Percentiles rank a stretch among this genome's conserved stretches.
Evolutionary conservation across 1,284 basidiomycete species (phyloP).

Genomic region (Sphagnurus paluster): DNA sequence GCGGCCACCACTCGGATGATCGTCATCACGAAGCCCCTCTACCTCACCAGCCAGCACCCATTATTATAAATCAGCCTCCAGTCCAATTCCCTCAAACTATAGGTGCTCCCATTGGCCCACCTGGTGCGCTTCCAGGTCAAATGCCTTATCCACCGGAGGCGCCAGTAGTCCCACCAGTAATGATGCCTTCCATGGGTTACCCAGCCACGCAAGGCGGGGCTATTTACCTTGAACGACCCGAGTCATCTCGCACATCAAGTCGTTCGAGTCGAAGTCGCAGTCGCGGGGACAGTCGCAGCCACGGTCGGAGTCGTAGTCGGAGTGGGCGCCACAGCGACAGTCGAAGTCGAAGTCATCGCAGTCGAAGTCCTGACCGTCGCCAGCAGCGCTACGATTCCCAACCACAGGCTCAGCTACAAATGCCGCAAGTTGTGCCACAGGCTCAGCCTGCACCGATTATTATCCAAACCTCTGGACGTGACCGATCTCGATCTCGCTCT

Average conservation of each 20-base stretch:
- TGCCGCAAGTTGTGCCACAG: background rate
- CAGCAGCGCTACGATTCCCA: background rate
- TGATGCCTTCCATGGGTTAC: background rate
- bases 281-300: background rate
- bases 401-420: background rate
- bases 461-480: constrained; percentile 2
- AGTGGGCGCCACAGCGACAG: constrained; percentile 12
- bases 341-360: constrained; percentile 4
- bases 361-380: background rate
- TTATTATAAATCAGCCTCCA: constrained; percentile 13
- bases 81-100: background rate
- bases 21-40: background rate
- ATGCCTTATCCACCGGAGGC: constrained; percentile 1
- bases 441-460: constrained; percentile 3
- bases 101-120: constrained; percentile 1
- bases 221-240: constrained; percentile 2
- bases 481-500: constrained; percentile 19
- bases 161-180: background rate
- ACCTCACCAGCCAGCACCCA: constrained; percentile 7
- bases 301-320: constrained; percentile 15
- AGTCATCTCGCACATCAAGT: constrained; percentile 9
- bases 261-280: background rate
- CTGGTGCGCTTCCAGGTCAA: background rate
- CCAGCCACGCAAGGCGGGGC: constrained; percentile 1
- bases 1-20: background rate